Base-by-base conservation (phyloP, 345 rosid genomes). In the Euphorbia pulcherrima region DNA sequence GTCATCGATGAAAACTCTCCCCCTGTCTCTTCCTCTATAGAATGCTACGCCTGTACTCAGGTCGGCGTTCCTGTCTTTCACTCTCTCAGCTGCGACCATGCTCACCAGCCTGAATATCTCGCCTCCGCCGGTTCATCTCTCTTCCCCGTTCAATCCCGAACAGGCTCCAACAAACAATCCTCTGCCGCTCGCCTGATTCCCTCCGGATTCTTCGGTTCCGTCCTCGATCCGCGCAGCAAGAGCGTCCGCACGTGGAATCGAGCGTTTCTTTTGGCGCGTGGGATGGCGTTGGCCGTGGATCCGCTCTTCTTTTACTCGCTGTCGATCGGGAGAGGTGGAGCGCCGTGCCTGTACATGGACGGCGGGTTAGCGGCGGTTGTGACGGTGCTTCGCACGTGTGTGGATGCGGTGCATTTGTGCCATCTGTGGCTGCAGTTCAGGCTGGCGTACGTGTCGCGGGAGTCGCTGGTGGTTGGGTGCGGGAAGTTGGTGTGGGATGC, bases 401-500 rank as follows among this genome's bases (percentile, higher is more conserved):
- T 90, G 37, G 97, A 92, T 68, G 83, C 77, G 0, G 70, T 83
- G 63, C 97, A 92, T 64, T 50, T 92, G 6, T 74, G 81, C 77
- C 93, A 92, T 74, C 35, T 92, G 56, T 88, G 92, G 89, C 81
- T 90, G 68, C 96, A 92, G 69, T 88, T 92, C 71, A 63, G 88
- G 78, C 16, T 87, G 72, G 98, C 97, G 0, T 92, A 90, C 68
- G 88, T 90, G 72, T 90, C 97, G 0, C 75, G 82, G 44, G 97
- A 90, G 83, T 88, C 98, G 0, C 79, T 92, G 21, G 98, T 92
- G 0, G 86, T 90, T 8, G 98, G 98, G 10, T 90, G 95, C 13
- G 95, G 98, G 54, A 92, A 90, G 74, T 95, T 92, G 64, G 95
- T 90, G 78, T 92, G 97, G 98, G 93, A 92, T 78, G 82, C 92